A percentile compares a stretch with the other conserved stretches of the same genome.
Conservation (phyloP, 495 filamentous ascomycete genomes). For the Staphylotrichum longicolle region DNA sequence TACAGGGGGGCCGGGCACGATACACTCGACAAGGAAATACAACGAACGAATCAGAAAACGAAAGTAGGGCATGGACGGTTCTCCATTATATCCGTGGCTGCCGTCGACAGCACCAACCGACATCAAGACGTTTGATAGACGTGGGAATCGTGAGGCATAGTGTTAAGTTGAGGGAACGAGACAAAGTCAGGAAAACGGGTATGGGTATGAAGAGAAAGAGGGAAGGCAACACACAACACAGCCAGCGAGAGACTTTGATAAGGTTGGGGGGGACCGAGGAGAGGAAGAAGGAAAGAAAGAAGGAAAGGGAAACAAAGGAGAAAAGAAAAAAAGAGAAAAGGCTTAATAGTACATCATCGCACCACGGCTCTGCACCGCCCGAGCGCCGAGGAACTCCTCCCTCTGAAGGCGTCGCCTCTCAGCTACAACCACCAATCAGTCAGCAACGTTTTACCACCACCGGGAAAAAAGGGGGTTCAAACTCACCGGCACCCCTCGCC, state of each 20-base stretch:
- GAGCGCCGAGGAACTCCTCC: conserved; percentile 15
- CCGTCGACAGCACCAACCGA: background rate
- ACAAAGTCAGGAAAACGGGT: too few relatives aligned
- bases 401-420: conserved; percentile 15
- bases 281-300: background rate
- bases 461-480: conserved; percentile 3
- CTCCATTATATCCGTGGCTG: background rate
- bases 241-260: background rate
- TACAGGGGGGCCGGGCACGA: too few relatives aligned
- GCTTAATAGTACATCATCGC: background rate
- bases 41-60: background rate
- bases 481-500: conserved; percentile 40
- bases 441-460: too few relatives aligned
- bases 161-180: too few relatives aligned
- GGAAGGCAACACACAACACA: background rate
- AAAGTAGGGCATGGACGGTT: conserved; percentile 1
- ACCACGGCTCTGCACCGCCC: background rate
- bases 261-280: background rate
- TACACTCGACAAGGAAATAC: background rate
- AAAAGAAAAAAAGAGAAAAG: background rate
- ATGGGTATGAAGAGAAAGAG: too few relatives aligned
- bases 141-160: background rate
- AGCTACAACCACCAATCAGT: conserved; percentile 4
- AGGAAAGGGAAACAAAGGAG: too few relatives aligned
- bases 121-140: background rate